phyloP scores from a whole-genome alignment of 2,329 filamentous ascomycete species.

The Lasiodiplodia gonubiensis region DNA sequence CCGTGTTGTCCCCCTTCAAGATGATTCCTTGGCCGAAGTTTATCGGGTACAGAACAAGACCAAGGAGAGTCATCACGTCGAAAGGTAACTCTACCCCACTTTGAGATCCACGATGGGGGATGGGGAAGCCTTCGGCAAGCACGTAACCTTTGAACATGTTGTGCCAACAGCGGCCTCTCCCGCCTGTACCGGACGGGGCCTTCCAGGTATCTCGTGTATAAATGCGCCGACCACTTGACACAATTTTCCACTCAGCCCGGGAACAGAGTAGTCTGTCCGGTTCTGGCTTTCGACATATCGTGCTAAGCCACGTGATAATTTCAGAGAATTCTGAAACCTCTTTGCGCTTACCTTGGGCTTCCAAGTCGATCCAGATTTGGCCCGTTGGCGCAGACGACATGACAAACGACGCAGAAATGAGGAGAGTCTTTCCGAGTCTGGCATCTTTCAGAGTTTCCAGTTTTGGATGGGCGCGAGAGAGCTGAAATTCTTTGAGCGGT shows the following conservation, averaged over 20 bases:
- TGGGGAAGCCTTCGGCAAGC: not conserved
- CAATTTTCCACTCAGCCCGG: no score
- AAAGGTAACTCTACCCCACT: not conserved
- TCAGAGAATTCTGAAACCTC: not conserved
- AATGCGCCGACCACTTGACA: no score
- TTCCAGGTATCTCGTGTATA: no score
- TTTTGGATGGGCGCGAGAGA: no score
- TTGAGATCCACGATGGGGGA: not conserved
- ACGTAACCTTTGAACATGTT: conserved; percentile 3
- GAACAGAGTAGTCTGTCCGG: not conserved
- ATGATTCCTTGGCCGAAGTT: not conserved
- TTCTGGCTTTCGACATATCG: not conserved
- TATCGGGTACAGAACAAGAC: not conserved
- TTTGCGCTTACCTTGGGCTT: not conserved
- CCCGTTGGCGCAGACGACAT: no score
- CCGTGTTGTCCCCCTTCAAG: not conserved
- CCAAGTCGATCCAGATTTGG: no score
- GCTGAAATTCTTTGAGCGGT: no score
- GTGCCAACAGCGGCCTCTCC: not conserved
- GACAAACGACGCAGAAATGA: no score
- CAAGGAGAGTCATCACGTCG: not conserved
- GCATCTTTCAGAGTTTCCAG: no score
- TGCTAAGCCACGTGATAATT: not conserved
- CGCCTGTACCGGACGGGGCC: not conserved
- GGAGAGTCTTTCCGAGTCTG: no score